Conservation (phyloP, 2,329 filamentous ascomycete species). For the Diaporthe amygdali region DNA sequence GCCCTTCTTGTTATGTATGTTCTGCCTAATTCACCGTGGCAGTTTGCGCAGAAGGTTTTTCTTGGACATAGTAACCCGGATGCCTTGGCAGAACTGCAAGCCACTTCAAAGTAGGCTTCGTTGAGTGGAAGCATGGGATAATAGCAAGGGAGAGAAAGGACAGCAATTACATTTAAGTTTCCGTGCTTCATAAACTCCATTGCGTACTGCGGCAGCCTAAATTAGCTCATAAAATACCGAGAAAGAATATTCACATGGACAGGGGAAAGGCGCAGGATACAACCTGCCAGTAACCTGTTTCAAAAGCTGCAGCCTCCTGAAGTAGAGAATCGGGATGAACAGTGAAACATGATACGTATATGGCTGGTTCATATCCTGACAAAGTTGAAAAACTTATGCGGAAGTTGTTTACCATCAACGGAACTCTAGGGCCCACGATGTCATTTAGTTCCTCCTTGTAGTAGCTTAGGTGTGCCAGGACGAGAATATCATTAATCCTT, state of each 20-base stretch:
- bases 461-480: neutral
- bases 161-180: neutral
- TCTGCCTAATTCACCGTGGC: neutral
- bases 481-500: neutral
- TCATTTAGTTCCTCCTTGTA: neutral
- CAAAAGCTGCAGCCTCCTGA: neutral
- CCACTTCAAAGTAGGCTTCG: neutral
- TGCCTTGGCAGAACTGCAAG: neutral
- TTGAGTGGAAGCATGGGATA: neutral
- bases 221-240: neutral
- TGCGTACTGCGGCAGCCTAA: neutral
- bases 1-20: too few relatives aligned
- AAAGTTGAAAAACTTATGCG: neutral
- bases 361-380: neutral
- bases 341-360: neutral
- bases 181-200: slow-evolving; percentile 17
- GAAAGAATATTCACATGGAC: neutral
- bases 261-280: neutral
- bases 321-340: neutral
- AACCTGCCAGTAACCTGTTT: neutral
- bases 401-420: neutral
- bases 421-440: neutral
- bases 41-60: too few relatives aligned
- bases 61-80: neutral
- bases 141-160: neutral